Evolutionary conservation across 2,329 filamentous ascomycete species (phyloP).

Genomic region (Claviceps purpurea): DNA sequence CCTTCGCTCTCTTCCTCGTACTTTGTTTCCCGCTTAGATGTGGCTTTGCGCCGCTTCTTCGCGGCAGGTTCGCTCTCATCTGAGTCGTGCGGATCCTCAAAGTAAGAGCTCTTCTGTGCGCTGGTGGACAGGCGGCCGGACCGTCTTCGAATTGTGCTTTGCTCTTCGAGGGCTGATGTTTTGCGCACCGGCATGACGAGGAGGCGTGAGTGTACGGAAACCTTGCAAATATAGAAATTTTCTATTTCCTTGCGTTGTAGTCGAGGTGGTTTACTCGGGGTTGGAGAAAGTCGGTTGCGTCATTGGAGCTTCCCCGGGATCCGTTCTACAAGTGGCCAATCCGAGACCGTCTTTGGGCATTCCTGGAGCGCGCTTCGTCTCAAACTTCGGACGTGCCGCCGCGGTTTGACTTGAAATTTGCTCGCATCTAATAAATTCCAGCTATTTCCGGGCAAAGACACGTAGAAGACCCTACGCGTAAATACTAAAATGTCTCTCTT

Average conservation of each 20-base stretch:
- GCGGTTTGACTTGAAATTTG: too few species aligned
- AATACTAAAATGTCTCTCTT: too few species aligned
- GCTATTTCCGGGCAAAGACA: too few species aligned
- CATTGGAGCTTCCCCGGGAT: not conserved
- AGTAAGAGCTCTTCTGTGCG: constrained; percentile 37
- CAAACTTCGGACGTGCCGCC: not conserved
- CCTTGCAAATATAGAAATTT: not conserved
- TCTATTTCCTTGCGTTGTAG: too few species aligned
- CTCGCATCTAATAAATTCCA: too few species aligned
- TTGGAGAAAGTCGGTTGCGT: constrained; percentile 1
- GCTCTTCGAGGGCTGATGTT: not conserved
- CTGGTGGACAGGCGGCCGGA: constrained; percentile 33
- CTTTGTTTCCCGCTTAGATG: constrained; percentile 10
- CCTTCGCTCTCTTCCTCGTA: constrained; percentile 9
- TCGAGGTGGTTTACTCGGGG: too few species aligned
- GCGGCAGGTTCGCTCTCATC: constrained; percentile 8
- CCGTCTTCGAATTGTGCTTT: constrained; percentile 22
- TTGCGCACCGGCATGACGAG: constrained; percentile 3
- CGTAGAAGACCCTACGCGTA: too few species aligned
- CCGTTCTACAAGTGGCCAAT: not conserved
- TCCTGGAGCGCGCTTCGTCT: not conserved
- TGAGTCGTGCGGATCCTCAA: constrained; percentile 20
- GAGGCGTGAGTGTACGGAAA: not conserved
- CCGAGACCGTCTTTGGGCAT: not conserved
- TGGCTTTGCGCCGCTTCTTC: constrained; percentile 16